Base-by-base conservation (phyloP, 345 rosid species). In the Reutealis trisperma region DNA sequence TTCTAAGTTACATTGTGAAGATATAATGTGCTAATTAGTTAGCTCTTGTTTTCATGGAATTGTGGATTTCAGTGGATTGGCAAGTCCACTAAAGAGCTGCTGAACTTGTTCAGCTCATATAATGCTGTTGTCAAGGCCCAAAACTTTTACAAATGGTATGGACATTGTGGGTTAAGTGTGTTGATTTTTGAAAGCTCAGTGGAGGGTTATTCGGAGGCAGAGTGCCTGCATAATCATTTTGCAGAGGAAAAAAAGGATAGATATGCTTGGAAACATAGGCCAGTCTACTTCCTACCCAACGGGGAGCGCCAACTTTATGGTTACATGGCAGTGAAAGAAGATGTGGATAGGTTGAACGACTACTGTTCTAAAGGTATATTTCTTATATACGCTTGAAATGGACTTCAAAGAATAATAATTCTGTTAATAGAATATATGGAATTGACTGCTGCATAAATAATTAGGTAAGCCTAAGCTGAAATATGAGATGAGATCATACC, bases 251-350 rank as follows among this genome's bases (percentile, higher is more conserved):
- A 97, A 60, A 89, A 90, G 4, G 90, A 88, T 62, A 88, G 94
- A 77, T 77, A 84, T 45, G 94, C 93, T 2, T 90, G 98, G 98
- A 75, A 75, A 14, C 78, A 60, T 52, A 71, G 79, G 4, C 82
- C 80, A 2, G 34, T 41, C 74, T 72, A 77, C 75, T 75, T 83
- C 70, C 66, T 77, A 81, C 78, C 82, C 0, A 91, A 89, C 81
- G 92, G 94, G n/a, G 83, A 86, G 72, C 96, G 91, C 51, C 98
- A 89, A 34, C 89, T 94, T 0, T 93, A 80, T 84, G 98, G 98
- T 76, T 93, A 72, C 84, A 79, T 93, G 88, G 95, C 97, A n/a
- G 19, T 54, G 21, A 86, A 86, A 81, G 87, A 87, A 71, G 98
- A 94, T 78, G 21, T 94, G 70, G 93, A 91, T n/a, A 2, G 18